Percentiles rank a stretch among this genome's conserved stretches.
phyloP scores from a whole-genome alignment of 2,329 filamentous ascomycete species.

The Aspergillus brunneoviolaceus region DNA sequence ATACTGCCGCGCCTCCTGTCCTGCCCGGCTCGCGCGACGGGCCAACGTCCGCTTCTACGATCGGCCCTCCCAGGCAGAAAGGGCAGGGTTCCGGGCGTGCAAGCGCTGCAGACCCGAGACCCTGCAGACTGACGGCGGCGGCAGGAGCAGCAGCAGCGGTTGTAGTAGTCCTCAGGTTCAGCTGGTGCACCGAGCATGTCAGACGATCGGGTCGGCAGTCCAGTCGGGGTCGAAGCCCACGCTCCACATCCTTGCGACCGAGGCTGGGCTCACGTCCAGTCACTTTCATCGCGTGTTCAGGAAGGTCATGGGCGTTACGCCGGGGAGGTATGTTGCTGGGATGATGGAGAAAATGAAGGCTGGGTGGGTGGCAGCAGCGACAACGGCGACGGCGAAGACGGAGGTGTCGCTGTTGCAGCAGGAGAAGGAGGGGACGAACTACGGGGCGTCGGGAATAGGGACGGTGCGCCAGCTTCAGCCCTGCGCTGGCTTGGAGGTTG shows the following conservation, averaged over 20 bases:
- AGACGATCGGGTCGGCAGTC: slow-evolving; percentile 29
- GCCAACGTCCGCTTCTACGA: slow-evolving; percentile 57
- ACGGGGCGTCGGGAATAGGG: not conserved
- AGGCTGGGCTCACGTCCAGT: slow-evolving; percentile 50
- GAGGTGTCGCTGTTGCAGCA: not conserved
- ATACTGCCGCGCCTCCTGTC: slow-evolving; percentile 57
- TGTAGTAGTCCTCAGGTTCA: slow-evolving; percentile 30
- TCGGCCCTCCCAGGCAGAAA: slow-evolving; percentile 47
- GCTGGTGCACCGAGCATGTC: slow-evolving; percentile 33
- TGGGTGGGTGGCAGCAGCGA: not conserved
- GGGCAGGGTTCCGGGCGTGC: slow-evolving; percentile 55
- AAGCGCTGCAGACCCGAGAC: slow-evolving; percentile 55
- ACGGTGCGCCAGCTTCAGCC: not conserved
- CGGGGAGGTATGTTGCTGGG: slow-evolving; percentile 39
- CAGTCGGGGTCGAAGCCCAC: slow-evolving; percentile 34
- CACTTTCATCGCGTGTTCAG: slow-evolving; percentile 59
- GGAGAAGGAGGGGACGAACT: not conserved
- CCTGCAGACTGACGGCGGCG: slow-evolving; percentile 17
- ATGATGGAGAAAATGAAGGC: slow-evolving; percentile 9
- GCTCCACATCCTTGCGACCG: slow-evolving; percentile 48
- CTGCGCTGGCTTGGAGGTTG: not conserved
- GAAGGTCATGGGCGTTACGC: slow-evolving; percentile 51
- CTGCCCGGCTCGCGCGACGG: slow-evolving; percentile 58
- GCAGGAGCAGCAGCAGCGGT: slow-evolving; percentile 16
- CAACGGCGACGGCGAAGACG: too few species aligned